Base-by-base conservation (phyloP, 1,139 yeast genomes). In the Scheffersomyces stambukii region DNA sequence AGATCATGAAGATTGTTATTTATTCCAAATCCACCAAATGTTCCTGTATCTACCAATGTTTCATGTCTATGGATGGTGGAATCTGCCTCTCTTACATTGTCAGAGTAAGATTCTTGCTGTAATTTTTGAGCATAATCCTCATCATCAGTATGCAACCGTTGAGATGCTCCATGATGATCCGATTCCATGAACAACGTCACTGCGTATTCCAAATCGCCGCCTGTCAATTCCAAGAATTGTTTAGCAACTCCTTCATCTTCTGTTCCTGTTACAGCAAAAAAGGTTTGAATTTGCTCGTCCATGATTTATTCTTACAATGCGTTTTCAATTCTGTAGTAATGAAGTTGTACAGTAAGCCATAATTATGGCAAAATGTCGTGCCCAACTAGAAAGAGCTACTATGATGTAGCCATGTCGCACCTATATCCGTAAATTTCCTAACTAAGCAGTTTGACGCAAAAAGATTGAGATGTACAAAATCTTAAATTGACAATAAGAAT, bases 51-150 rank as follows among this genome's bases (percentile, higher is more conserved):
- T 4, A 85, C 78, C 33, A 91, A 61, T 3, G 93, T 81, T 47
- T 89, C 96, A 42, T 84, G 91, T 6, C 83, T 71, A 19, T 78
- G 82, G 29, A 86, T 80, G 25, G 89, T 88, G 21, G 88, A 77
- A 40, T 95, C 76, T 0, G 89, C 85, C 21, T 70, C 76, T 23
- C 77, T 66, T 2, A 70, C 71, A 15, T 54, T 55, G 13, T 52
- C 55, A 8, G 41, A 46, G 41, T 80, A 80, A 16, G 81, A 78
- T 45, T 81, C 85, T 39, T 68, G 66, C 45, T 82, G 94, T 30
- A 83, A 54, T 32, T 75, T 56, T 33, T 74, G 70, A 0, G 93
- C 93, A 33, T 77, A 37, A 24, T 69, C 78, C 23, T 66, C 82
- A 49, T 81, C 93, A 19, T 61, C 56, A 8, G 48, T 58, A 8